Base-by-base conservation (phyloP, 140 eudicot species). In the Bidens hawaiensis region DNA sequence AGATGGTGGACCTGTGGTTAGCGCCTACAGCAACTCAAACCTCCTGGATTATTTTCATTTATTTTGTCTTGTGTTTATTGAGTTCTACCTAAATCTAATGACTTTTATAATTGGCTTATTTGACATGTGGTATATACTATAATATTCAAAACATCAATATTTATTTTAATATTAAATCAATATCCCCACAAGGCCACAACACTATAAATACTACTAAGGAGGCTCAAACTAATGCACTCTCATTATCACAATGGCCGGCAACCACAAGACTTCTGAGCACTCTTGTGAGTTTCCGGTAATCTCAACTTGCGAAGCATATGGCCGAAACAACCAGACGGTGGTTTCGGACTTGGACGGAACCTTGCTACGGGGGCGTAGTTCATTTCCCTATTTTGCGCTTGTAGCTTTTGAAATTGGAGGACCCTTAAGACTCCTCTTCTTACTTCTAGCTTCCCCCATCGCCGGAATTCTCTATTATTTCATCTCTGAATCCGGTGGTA, bases 391-490 rank as follows among this genome's bases (percentile, higher is more conserved):
- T 51, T 82, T 82, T 19, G 88, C 88, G 17, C 79, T 78, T 2
- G 79, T 82, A 1, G 88, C 84, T 14, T 82, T 82, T n/a, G 88
- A 82, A 67, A 81, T 78, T 13, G 88, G 84, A 5, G 88, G 88
- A 47, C 43, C 57, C 10, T 36, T 82, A 52, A 45, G 84, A 25
- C 88, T 82, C 38, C 68, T 82, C 0, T 67, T 82, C 27, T 58
- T 82, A 49, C 78, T 82, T 46, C 63, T 82, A 45, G 65, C 72
- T 9, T 66, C 88, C 23, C 88, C 88, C 6, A 43, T 82, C 19
- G 81, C 78, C 28, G 88, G 81, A 17, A 30, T 82, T 22, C 78
- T 82, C 0, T 78, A 82, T 36, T 75, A 82, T 27, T 67, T 70
- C 71, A 74, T 82, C 27, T 82, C 88, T 3, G 84, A 82, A 51